phyloP scores from a whole-genome alignment of 768 basidiomycete species.

The Lactifluus subvellereus region DNA sequence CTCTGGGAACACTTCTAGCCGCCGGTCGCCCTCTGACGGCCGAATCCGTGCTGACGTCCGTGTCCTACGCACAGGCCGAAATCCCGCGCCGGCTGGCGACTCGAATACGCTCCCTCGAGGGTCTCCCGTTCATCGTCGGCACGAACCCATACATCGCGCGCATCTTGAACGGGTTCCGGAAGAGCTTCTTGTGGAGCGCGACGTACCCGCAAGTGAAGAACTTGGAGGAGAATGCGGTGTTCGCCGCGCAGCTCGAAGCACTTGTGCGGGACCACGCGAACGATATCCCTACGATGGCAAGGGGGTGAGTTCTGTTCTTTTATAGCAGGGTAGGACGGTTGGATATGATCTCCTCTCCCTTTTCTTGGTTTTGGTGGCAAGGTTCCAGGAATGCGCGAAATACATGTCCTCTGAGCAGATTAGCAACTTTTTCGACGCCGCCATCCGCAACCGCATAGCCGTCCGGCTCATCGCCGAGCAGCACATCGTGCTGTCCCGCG shows the following conservation, averaged over 20 bases:
- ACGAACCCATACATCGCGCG: conserved; percentile 83
- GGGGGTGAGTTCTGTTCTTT: conserved; percentile 50
- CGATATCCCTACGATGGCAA: conserved; percentile 87
- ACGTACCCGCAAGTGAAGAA: conserved; percentile 59
- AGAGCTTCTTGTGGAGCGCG: conserved; percentile 65
- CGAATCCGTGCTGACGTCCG: conserved; percentile 68
- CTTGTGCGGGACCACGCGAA: conserved; percentile 76
- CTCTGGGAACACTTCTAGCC: conserved; percentile 66
- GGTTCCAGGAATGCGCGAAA: conserved; percentile 80
- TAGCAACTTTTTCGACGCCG: conserved; percentile 72
- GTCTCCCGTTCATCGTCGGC: conserved; percentile 81
- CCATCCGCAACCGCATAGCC: conserved; percentile 82
- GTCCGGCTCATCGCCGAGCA: conserved; percentile 88
- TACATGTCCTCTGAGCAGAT: conserved; percentile 83
- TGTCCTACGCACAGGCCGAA: conserved; percentile 65
- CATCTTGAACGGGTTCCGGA: conserved; percentile 59
- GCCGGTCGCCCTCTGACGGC: conserved; percentile 69
- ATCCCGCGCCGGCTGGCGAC: conserved; percentile 72
- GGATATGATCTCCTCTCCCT: neutral
- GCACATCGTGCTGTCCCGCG: conserved; percentile 77
- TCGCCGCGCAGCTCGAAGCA: conserved; percentile 60
- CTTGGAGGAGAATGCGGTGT: conserved; percentile 62
- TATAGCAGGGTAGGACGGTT: neutral
- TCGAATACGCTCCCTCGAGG: conserved; percentile 67
- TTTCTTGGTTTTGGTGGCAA: conserved; percentile 27